These are phyloP conservation scores for Pinus taeda DNA, from an alignment of 75 land plant species.

Conservation along the genomic window DNA sequence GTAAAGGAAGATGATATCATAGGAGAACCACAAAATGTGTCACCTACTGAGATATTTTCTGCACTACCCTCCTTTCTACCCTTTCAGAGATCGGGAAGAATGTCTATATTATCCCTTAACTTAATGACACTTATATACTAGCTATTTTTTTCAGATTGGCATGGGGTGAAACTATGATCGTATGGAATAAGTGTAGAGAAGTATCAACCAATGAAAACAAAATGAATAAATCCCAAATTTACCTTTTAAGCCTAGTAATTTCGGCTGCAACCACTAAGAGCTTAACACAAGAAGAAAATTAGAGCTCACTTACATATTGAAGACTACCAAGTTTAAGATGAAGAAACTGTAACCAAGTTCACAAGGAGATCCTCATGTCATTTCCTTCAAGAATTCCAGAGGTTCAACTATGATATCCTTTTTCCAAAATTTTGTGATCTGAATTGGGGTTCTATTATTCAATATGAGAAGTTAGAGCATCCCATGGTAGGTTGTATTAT, in stretches of 20 bases:
- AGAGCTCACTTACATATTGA: background rate
- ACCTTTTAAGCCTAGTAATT: background rate
- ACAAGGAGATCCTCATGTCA: background rate
- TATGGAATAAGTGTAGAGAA: background rate
- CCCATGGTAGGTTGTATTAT: background rate
- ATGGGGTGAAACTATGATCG: background rate
- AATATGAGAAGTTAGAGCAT: background rate
- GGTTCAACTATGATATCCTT: background rate
- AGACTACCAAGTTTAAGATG: background rate
- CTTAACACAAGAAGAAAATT: background rate
- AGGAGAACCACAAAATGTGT: slow-evolving; percentile 31
- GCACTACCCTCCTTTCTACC: background rate
- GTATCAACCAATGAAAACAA: background rate
- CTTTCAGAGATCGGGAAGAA: background rate
- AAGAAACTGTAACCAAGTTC: background rate
- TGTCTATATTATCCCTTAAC: background rate
- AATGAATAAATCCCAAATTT: background rate
- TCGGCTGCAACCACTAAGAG: background rate
- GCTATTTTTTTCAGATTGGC: background rate
- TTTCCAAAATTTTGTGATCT: background rate
- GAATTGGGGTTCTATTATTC: background rate
- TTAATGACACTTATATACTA: background rate
- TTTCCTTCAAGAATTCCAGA: background rate
- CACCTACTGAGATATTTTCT: slow-evolving; percentile 9
- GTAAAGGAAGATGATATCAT: slow-evolving; percentile 29